Evolutionary conservation across 2,329 filamentous ascomycete species (phyloP).

Genomic region (Penicillium palitans): DNA sequence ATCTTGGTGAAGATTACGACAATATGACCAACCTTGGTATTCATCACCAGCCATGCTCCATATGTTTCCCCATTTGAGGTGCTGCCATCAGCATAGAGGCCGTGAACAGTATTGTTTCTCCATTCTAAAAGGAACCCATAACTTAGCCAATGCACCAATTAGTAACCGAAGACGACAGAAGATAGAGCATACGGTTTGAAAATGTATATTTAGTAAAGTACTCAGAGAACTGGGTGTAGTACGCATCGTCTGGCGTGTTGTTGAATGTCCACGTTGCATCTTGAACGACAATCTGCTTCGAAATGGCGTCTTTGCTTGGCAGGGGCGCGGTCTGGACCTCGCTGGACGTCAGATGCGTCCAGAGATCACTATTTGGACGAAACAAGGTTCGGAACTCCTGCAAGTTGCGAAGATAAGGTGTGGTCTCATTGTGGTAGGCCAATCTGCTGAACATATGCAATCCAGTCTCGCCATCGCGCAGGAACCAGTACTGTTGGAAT

Average conservation of each 20-base stretch:
- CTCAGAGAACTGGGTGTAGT: conserved; percentile 57
- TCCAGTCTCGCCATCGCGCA: conserved; percentile 63
- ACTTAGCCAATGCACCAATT: not conserved
- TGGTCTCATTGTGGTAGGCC: conserved; percentile 59
- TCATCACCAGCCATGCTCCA: conserved; percentile 65
- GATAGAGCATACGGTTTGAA: conserved; percentile 43
- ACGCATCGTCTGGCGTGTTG: conserved; percentile 55
- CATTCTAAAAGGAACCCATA: conserved; percentile 37
- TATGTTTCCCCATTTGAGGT: conserved; percentile 54
- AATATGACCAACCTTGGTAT: conserved; percentile 60
- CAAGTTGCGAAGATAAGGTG: conserved; percentile 57
- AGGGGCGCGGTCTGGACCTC: conserved; percentile 56
- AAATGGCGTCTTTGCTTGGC: conserved; percentile 41
- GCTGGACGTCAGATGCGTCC: conserved; percentile 64
- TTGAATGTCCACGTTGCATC: conserved; percentile 65
- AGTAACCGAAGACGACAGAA: not conserved
- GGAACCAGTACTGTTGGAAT: conserved; percentile 66
- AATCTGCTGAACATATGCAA: conserved; percentile 63
- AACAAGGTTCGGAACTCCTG: conserved; percentile 64
- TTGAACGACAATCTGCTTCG: conserved; percentile 55
- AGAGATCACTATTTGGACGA: conserved; percentile 59
- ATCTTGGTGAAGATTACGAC: not conserved
- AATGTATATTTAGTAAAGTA: conserved; percentile 70
- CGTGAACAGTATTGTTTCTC: conserved; percentile 60
- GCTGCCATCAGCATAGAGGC: conserved; percentile 55